Evolutionary conservation across 306 rosid species (phyloP).

Genomic region (Prosopis cineraria): DNA sequence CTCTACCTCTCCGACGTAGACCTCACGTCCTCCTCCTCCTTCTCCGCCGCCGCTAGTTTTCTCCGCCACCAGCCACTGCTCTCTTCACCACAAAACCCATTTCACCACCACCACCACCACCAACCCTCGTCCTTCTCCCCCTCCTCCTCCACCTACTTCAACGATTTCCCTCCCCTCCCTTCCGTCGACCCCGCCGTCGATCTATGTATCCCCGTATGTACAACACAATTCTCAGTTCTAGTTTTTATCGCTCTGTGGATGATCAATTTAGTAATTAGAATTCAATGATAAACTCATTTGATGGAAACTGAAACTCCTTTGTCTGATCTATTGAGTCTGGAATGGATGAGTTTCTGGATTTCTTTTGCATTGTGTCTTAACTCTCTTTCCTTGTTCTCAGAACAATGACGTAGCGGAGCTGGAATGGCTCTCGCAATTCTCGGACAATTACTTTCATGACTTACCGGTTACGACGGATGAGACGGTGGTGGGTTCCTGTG

Average conservation of each 20-base stretch:
- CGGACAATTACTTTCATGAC: constrained; percentile 49
- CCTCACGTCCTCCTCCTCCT: neutral
- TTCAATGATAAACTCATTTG: too few species aligned
- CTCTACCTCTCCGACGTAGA: constrained; percentile 52
- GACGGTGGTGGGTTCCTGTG: constrained; percentile 19
- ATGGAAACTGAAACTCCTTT: too few species aligned
- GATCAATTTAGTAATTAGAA: too few species aligned
- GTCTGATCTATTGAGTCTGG: neutral
- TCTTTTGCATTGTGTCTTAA: neutral
- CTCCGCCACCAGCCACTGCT: neutral
- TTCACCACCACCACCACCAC: neutral
- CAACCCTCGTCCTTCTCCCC: constrained; percentile 1
- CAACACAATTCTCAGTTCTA: neutral
- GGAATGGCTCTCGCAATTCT: constrained; percentile 71
- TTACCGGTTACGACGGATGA: constrained; percentile 54
- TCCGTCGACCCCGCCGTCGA: neutral
- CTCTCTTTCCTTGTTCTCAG: constrained; percentile 32
- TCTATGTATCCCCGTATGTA: constrained; percentile 48
- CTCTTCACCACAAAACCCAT: constrained; percentile 19
- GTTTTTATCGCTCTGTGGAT: neutral
- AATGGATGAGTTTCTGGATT: neutral
- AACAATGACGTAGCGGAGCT: constrained; percentile 65
- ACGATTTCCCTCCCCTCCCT: neutral
- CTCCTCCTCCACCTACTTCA: neutral
- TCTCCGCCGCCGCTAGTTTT: constrained; percentile 9